Evolutionary conservation across 345 rosid species (phyloP).

Genomic region (Eucalyptus albens): DNA sequence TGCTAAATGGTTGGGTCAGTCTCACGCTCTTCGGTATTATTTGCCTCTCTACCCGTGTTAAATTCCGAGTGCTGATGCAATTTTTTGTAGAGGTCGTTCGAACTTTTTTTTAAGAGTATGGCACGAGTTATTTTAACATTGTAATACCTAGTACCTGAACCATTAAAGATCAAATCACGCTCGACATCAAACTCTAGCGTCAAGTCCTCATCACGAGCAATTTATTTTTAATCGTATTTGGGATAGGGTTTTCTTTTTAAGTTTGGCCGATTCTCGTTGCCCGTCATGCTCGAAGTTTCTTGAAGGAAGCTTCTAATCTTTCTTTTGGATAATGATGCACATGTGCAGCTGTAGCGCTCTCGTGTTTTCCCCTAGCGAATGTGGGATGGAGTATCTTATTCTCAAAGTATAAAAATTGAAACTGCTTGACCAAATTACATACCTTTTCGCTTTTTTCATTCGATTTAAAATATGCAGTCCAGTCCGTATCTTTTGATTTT

Average conservation of each 20-base stretch:
- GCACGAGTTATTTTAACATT: rapidly evolving
- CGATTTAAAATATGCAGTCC: no score
- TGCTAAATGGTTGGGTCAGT: background rate
- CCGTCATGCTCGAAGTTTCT: rapidly evolving
- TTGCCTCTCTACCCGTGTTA: background rate
- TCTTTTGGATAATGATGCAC: background rate
- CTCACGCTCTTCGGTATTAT: background rate
- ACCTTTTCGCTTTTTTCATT: background rate
- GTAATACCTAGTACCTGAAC: rapidly evolving
- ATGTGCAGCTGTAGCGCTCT: background rate
- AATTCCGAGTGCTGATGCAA: background rate
- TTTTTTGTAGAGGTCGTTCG: background rate
- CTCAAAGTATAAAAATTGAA: background rate
- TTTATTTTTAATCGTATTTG: background rate
- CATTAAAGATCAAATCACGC: background rate
- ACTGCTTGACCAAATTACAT: background rate
- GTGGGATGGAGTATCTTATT: background rate
- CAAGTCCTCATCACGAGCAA: background rate
- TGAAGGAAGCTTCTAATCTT: rapidly evolving
- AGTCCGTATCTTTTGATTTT: no score
- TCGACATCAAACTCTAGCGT: background rate
- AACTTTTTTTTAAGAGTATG: background rate
- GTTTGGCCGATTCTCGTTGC: rapidly evolving
- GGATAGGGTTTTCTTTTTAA: background rate
- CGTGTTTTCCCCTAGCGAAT: background rate